These are phyloP conservation scores for Lasiodiplodia citricola DNA, from an alignment of 2,329 filamentous ascomycete species.

Conservation along the genomic window DNA sequence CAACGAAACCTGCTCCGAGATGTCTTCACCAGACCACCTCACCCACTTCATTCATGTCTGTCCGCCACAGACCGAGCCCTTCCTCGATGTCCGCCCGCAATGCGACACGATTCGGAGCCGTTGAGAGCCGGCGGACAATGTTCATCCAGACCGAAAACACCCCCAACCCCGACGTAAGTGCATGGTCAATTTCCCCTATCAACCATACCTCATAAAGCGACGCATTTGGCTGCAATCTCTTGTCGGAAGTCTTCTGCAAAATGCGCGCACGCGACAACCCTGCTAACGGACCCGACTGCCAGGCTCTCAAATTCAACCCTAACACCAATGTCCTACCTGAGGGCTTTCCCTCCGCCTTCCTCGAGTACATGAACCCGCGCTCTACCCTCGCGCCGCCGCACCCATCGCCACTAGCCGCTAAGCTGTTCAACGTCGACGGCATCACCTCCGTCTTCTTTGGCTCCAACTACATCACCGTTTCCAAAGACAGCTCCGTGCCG, in stretches of 20 bases:
- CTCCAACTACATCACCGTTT: slow-evolving; percentile 94
- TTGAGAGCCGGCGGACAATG: slow-evolving; percentile 67
- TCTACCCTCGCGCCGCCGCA: slow-evolving; percentile 87
- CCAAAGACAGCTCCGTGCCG: slow-evolving; percentile 83
- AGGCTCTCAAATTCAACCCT: slow-evolving; percentile 88
- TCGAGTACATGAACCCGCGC: slow-evolving; percentile 90
- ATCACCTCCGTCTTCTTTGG: slow-evolving; percentile 96
- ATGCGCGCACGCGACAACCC: too few species aligned
- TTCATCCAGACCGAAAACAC: slow-evolving; percentile 98
- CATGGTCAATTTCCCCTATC: slow-evolving; percentile 32
- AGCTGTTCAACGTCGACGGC: slow-evolving; percentile 91
- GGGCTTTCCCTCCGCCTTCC: slow-evolving; percentile 72
- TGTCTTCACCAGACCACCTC: slow-evolving; percentile 40
- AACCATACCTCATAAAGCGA: not conserved
- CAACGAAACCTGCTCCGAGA: slow-evolving; percentile 37
- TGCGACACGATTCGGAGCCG: slow-evolving; percentile 11
- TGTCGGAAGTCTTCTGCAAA: not conserved
- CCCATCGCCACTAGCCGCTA: slow-evolving; percentile 87
- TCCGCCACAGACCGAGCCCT: slow-evolving; percentile 39
- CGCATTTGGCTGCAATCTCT: slow-evolving; percentile 28
- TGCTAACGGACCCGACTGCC: not conserved
- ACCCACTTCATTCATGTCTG: slow-evolving; percentile 39
- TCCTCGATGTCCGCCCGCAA: slow-evolving; percentile 34
- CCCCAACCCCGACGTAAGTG: slow-evolving; percentile 78
- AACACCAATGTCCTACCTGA: slow-evolving; percentile 85